Percentiles rank a stretch among this genome's conserved stretches.
Evolutionary conservation across 257 asterid genomes (phyloP).

Genomic region (Knoxia roxburghii): DNA sequence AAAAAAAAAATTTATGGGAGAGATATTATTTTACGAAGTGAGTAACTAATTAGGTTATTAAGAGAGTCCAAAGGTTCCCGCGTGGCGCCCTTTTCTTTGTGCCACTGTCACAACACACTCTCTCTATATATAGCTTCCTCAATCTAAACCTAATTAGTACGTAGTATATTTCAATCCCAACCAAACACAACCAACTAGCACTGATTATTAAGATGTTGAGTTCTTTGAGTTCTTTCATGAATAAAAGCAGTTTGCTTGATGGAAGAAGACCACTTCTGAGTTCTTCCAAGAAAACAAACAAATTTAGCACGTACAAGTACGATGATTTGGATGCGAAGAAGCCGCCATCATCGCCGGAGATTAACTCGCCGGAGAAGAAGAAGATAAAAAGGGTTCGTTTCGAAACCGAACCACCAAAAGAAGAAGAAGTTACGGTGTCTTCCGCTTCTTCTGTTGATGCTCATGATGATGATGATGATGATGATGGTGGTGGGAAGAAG

Average conservation of each 20-base stretch:
- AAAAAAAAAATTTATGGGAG: too few species aligned
- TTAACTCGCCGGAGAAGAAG: not conserved
- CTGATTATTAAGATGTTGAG: not conserved
- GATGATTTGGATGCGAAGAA: not conserved
- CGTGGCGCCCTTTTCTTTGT: too few species aligned
- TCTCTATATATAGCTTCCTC: too few species aligned
- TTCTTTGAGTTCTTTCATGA: not conserved
- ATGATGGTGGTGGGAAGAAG: not conserved
- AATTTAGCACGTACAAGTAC: not conserved
- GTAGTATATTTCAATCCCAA: too few species aligned
- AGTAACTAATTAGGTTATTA: too few species aligned
- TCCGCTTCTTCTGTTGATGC: too few species aligned
- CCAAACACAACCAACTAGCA: not conserved
- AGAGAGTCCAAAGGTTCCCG: not conserved
- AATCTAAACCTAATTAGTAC: too few species aligned
- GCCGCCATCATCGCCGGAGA: not conserved
- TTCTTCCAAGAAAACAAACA: not conserved
- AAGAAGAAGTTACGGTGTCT: not conserved
- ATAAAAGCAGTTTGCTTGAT: too few species aligned
- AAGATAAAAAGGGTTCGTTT: slow-evolving; percentile 11
- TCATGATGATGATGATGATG: not conserved
- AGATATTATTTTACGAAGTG: too few species aligned
- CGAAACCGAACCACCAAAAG: slow-evolving; percentile 6
- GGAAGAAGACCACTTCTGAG: not conserved
- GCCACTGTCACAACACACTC: too few species aligned